phyloP scores from a whole-genome alignment of 108 stramenopile species.

The Epithemia pelagica region DNA sequence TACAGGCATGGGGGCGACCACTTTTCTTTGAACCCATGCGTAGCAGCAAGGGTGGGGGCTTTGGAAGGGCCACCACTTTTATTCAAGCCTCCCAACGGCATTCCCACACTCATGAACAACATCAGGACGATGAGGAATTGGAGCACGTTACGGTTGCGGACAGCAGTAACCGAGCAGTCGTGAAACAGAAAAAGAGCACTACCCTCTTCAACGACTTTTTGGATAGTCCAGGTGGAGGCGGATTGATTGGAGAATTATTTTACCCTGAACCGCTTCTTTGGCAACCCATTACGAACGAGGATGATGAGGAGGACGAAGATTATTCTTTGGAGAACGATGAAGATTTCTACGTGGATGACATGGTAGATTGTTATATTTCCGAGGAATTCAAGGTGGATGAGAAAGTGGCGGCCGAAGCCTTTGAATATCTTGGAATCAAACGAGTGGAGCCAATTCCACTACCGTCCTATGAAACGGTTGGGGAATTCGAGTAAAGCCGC shows the following conservation, averaged over 20 bases:
- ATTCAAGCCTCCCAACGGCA: no score
- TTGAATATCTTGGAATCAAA: not conserved
- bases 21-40: no score
- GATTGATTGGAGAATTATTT: not conserved
- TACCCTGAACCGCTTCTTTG: not conserved
- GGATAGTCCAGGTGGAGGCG: not conserved
- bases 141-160: no score
- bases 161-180: no score
- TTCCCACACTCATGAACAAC: no score
- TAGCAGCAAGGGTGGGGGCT: no score
- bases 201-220: no score
- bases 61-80: no score
- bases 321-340: no score
- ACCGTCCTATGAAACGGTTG: not conserved
- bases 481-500: not conserved
- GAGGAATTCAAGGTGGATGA: not conserved
- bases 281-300: not conserved
- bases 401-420: not conserved
- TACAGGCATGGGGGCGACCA: no score
- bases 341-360: not conserved
- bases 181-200: no score
- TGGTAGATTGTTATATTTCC: not conserved
- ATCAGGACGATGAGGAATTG: no score
- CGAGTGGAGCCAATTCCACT: not conserved
- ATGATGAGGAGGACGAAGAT: not conserved